Conservation (phyloP, 805 yeast genomes). For the Wickerhamia fluorescens region DNA sequence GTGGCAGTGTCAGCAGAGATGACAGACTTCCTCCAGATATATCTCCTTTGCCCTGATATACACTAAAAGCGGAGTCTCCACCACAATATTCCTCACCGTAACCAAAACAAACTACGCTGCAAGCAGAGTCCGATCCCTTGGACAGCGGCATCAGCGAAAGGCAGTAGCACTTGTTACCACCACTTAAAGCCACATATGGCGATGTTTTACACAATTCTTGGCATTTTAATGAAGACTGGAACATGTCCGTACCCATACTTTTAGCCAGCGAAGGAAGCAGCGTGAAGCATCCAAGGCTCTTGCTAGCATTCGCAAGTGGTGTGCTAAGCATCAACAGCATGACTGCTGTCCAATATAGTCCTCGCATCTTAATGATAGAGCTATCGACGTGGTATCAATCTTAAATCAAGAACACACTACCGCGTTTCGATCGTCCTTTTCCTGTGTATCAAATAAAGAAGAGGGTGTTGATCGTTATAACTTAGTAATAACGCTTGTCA, state of each 20-base stretch:
- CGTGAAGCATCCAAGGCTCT: too few species aligned
- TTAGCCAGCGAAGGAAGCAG: too few species aligned
- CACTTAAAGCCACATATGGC: slow-evolving; percentile 30
- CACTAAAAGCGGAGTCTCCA: slow-evolving; percentile 25
- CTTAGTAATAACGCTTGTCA: too few species aligned
- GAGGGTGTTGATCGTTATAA: too few species aligned
- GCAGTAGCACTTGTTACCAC: slow-evolving; percentile 35
- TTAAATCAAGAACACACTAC: too few species aligned
- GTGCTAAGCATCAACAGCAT: too few species aligned
- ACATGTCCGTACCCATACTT: slow-evolving; percentile 14
- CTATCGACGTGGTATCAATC: too few species aligned
- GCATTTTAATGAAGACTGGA: slow-evolving; percentile 26
- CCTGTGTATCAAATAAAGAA: too few species aligned
- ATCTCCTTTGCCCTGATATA: slow-evolving; percentile 21
- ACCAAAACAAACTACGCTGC: slow-evolving; percentile 29
- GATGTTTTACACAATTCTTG: slow-evolving; percentile 21
- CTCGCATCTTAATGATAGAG: too few species aligned
- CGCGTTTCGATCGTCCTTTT: too few species aligned
- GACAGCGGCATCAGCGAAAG: slow-evolving; percentile 24
- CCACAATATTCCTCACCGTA: slow-evolving; percentile 31
- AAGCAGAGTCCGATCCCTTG: slow-evolving; percentile 10
- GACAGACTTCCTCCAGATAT: not conserved
- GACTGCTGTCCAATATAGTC: too few species aligned
- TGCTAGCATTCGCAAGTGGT: too few species aligned
- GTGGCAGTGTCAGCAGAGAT: not conserved